A percentile compares a stretch with the other conserved stretches of the same genome.
Evolutionary conservation across 73 alveolate genomes (phyloP).

Genomic region (Paraurostyla sp.): DNA sequence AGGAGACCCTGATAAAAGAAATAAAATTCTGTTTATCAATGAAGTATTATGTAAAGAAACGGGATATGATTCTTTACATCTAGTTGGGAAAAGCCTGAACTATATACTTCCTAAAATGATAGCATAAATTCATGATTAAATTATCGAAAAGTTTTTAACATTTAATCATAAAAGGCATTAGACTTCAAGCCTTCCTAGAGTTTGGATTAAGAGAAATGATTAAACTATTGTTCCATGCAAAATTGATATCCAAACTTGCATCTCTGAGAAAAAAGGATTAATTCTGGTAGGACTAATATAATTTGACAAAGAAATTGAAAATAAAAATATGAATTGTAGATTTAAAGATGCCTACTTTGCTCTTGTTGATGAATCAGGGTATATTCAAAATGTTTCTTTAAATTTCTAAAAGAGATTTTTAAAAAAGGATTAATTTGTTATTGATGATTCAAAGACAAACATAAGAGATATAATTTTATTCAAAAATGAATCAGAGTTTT

Average conservation of each 20-base stretch:
- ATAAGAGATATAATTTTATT: neutral
- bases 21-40: neutral
- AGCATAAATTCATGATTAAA: neutral
- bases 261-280: conserved; percentile 14
- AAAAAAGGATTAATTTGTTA: neutral
- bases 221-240: conserved; percentile 1
- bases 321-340: neutral
- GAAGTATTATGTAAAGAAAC: neutral
- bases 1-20: neutral
- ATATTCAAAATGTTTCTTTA: neutral
- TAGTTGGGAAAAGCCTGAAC: neutral
- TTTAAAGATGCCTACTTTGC: neutral
- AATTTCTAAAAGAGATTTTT: conserved; percentile 9
- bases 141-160: neutral
- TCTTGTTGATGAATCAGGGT: neutral
- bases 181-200: neutral
- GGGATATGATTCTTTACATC: neutral
- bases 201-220: conserved; percentile 11
- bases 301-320: neutral
- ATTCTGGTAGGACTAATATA: neutral
- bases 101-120: conserved; percentile 7
- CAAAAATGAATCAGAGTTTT: neutral
- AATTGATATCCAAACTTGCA: conserved; percentile 16
- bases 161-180: neutral
- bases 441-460: conserved; percentile 9